These are phyloP conservation scores for Lactarius akahatsu DNA, from an alignment of 768 basidiomycete genomes.

Conservation along the genomic window DNA sequence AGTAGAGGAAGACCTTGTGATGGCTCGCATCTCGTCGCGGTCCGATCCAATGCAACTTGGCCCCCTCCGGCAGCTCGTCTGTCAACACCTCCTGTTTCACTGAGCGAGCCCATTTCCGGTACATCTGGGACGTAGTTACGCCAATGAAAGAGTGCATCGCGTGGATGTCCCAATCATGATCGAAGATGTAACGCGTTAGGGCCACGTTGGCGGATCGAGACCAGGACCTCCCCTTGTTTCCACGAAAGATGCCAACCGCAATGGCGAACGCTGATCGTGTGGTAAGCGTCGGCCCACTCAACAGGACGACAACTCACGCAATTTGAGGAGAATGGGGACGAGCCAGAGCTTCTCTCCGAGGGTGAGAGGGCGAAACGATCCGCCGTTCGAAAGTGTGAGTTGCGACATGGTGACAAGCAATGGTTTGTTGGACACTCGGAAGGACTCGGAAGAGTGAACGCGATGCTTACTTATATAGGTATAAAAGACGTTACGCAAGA, in stretches of 20 bases:
- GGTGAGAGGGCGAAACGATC: not conserved
- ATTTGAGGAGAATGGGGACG: not conserved
- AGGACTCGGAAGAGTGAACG: too few relatives aligned
- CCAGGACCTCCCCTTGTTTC: slow-evolving; percentile 17
- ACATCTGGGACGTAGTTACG: not conserved
- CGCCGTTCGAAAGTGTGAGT: not conserved
- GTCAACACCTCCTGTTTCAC: slow-evolving; percentile 10
- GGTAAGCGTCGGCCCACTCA: not conserved
- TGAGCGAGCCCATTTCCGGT: slow-evolving; percentile 2
- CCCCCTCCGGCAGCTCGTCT: slow-evolving; percentile 5
- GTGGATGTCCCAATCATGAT: slow-evolving; percentile 8
- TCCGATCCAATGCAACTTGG: slow-evolving; percentile 19
- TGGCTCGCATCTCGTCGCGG: slow-evolving; percentile 14
- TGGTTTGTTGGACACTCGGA: not conserved
- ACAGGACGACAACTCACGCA: slow-evolving; percentile 5
- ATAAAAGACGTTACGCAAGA: not conserved
- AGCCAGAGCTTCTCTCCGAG: slow-evolving; percentile 6
- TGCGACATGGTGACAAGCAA: not conserved
- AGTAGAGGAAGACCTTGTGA: slow-evolving; percentile 9
- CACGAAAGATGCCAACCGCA: slow-evolving; percentile 12
- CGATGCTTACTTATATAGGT: too few relatives aligned
- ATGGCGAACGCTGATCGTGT: slow-evolving; percentile 12
- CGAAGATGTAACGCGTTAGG: not conserved
- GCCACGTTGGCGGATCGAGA: slow-evolving; percentile 4
- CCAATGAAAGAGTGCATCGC: slow-evolving; percentile 5